Evolutionary conservation across 805 yeast genomes (phyloP).

Genomic region (Ogataea trehaloabstinens): DNA sequence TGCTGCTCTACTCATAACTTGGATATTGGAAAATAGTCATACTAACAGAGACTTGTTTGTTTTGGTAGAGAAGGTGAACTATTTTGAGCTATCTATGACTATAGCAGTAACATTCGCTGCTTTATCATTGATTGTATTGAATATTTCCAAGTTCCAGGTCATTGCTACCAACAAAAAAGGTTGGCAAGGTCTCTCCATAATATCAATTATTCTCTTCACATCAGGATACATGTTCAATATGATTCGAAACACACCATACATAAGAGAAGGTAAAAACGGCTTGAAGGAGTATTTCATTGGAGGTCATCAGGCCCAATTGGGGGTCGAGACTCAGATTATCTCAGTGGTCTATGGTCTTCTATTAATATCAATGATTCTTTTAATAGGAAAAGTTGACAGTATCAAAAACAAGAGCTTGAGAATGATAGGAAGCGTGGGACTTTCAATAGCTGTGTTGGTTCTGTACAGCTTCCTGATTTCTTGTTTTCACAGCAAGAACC

Average conservation of each 20-base stretch:
- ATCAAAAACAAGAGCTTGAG: constrained; percentile 45
- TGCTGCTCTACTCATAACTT: constrained; percentile 28
- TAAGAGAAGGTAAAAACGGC: constrained; percentile 43
- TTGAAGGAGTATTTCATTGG: constrained; percentile 37
- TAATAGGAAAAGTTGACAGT: constrained; percentile 57
- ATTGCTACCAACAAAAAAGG: constrained; percentile 51
- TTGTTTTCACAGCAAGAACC: constrained; percentile 67
- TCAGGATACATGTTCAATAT: constrained; percentile 93
- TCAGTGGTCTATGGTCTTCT: constrained; percentile 70
- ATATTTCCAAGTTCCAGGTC: constrained; percentile 34
- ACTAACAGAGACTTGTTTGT: constrained; percentile 28
- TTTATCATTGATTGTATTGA: constrained; percentile 26
- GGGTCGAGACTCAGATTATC: constrained; percentile 85
- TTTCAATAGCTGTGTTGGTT: constrained; percentile 47
- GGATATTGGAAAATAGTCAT: constrained; percentile 29
- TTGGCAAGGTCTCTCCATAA: constrained; percentile 73
- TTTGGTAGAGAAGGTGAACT: constrained; percentile 42
- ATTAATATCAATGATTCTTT: constrained; percentile 55
- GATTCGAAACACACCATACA: constrained; percentile 71
- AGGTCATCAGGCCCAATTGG: constrained; percentile 77
- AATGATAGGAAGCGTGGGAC: constrained; percentile 44
- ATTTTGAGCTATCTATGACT: constrained; percentile 34
- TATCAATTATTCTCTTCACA: constrained; percentile 65
- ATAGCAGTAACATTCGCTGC: constrained; percentile 35
- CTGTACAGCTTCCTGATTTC: constrained; percentile 62